Evolutionary conservation across 2,329 filamentous ascomycete species (phyloP).

Genomic region (Cladophialophora yegresii): DNA sequence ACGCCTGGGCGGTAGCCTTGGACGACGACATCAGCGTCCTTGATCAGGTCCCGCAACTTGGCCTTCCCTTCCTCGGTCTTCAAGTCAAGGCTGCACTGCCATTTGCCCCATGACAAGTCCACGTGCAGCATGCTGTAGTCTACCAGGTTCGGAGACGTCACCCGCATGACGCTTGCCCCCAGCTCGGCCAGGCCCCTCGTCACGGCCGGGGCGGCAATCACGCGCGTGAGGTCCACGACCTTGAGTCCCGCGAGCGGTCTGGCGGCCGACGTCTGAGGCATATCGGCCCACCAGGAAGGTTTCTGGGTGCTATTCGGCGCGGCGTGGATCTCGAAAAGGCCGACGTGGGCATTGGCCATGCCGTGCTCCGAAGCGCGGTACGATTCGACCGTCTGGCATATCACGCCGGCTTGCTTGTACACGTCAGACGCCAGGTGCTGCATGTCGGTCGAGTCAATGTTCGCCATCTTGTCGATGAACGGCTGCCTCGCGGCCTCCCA

Average conservation of each 20-base stretch:
- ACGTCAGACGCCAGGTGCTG: slow-evolving; percentile 43
- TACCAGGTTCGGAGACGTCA: slow-evolving; percentile 47
- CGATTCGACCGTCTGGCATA: slow-evolving; percentile 44
- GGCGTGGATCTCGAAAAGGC: slow-evolving; percentile 45
- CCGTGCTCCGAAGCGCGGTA: slow-evolving; percentile 47
- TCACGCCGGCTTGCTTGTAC: slow-evolving; percentile 47
- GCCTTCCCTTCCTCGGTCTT: slow-evolving; percentile 46
- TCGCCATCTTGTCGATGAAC: slow-evolving; percentile 41
- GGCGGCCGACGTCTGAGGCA: slow-evolving; percentile 38
- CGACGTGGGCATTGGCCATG: slow-evolving; percentile 47
- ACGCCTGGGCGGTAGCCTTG: slow-evolving; percentile 55
- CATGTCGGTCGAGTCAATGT: slow-evolving; percentile 42
- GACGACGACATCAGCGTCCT: slow-evolving; percentile 56
- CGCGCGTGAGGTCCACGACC: slow-evolving; percentile 53
- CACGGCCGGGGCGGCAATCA: slow-evolving; percentile 51
- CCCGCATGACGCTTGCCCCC: slow-evolving; percentile 52
- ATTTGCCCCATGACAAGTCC: slow-evolving; percentile 72
- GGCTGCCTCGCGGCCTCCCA: slow-evolving; percentile 41
- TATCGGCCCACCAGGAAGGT: slow-evolving; percentile 30
- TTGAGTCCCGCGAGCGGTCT: slow-evolving; percentile 51
- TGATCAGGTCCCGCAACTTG: slow-evolving; percentile 48
- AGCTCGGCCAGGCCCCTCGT: slow-evolving; percentile 48
- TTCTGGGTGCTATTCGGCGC: slow-evolving; percentile 20
- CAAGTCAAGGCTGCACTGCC: slow-evolving; percentile 60
- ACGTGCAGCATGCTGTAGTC: slow-evolving; percentile 64